These are phyloP conservation scores for Botrytis sinoallii DNA, from an alignment of 2,329 filamentous ascomycete species.

Conservation along the genomic window DNA sequence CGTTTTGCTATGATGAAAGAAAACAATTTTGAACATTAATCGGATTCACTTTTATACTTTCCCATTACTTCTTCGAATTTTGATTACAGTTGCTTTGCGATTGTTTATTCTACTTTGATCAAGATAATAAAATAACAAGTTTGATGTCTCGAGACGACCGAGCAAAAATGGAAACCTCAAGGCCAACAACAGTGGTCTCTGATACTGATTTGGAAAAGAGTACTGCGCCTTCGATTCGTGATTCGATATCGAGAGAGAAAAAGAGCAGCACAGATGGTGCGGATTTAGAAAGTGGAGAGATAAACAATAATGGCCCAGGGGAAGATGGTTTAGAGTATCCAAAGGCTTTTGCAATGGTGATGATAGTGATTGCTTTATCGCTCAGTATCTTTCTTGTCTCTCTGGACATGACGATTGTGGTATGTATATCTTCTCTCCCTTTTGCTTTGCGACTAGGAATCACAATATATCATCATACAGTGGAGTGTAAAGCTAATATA, in stretches of 20 bases:
- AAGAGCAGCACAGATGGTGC: constrained; percentile 24
- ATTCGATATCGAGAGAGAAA: constrained; percentile 25
- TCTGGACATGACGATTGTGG: constrained; percentile 50
- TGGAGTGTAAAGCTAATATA: background rate
- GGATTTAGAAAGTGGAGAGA: constrained; percentile 16
- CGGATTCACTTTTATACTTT: background rate
- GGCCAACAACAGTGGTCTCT: background rate
- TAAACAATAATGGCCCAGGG: constrained; percentile 2
- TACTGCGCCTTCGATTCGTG: constrained; percentile 22
- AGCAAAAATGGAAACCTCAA: constrained; percentile 7
- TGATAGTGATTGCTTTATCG: constrained; percentile 48
- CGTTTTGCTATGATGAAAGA: background rate
- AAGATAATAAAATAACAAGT: background rate
- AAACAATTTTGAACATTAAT: background rate
- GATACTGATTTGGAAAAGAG: constrained; percentile 25
- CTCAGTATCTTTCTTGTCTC: constrained; percentile 47
- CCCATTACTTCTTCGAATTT: background rate
- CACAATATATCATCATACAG: background rate
- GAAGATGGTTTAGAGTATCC: constrained; percentile 33
- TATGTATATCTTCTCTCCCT: background rate
- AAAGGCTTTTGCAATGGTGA: constrained; percentile 32
- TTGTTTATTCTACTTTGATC: background rate
- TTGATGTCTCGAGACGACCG: background rate
- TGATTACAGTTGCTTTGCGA: background rate
- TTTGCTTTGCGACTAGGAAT: background rate